Percentiles rank a stretch among this genome's conserved stretches.
Evolutionary conservation across 176 grass and related monocot species (phyloP).

Genomic region (Themeda triandra): DNA sequence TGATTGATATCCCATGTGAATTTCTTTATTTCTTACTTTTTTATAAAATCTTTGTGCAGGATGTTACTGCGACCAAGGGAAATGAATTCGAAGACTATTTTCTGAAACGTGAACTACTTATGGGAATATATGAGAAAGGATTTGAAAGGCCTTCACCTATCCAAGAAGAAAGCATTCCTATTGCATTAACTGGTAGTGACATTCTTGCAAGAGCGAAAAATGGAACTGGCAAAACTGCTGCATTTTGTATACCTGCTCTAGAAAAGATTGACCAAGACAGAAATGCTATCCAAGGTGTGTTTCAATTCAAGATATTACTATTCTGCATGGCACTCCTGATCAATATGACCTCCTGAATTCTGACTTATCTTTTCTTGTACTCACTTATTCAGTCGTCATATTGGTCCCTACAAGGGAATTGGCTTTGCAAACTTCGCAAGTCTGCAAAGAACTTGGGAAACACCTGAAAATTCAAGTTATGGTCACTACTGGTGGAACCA

Average conservation of each 20-base stretch:
- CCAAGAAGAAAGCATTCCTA: constrained; percentile 98
- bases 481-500: constrained; percentile 96
- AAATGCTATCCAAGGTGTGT: constrained; percentile 85
- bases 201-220: constrained; percentile 98
- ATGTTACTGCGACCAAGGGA: constrained; percentile 94
- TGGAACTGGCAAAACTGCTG: constrained; percentile 89
- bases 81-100: constrained; percentile 99
- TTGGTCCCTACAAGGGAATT: constrained; percentile 92
- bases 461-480: constrained; percentile 87
- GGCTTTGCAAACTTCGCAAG: constrained; percentile 92
- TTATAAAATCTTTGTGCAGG: constrained; percentile 32
- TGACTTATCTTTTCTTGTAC: constrained; percentile 28
- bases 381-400: constrained; percentile 79
- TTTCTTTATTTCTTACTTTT: not conserved
- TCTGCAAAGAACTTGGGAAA: constrained; percentile 94
- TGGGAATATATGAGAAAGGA: constrained; percentile 98
- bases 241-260: constrained; percentile 89
- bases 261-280: constrained; percentile 94
- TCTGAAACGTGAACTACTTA: constrained; percentile 93
- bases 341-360: not conserved
- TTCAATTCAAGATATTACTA: constrained; percentile 3
- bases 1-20: not conserved
- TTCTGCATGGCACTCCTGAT: not conserved
- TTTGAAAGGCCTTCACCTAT: constrained; percentile 95
- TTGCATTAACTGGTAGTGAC: constrained; percentile 92